These are phyloP conservation scores for Suhomyces anneliseae DNA, from an alignment of 1,139 yeast species.

Conservation along the genomic window DNA sequence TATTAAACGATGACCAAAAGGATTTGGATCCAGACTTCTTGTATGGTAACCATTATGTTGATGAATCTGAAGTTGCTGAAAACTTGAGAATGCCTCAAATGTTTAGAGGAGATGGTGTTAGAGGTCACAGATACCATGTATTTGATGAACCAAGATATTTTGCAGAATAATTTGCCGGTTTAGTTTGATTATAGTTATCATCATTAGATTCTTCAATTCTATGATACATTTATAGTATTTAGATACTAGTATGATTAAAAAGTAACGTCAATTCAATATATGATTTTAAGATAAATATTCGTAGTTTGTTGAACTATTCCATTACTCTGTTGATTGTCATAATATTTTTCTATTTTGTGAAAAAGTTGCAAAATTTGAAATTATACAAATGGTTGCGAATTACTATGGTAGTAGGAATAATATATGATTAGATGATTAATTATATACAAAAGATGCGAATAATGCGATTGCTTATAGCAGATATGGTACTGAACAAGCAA, in stretches of 20 bases:
- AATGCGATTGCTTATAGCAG: too few species aligned
- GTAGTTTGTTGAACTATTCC: too few species aligned
- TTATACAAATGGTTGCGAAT: too few species aligned
- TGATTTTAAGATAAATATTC: too few species aligned
- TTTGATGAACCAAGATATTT: conserved; percentile 88
- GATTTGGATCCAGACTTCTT: conserved; percentile 40
- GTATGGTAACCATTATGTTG: conserved; percentile 57
- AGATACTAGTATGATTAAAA: too few species aligned
- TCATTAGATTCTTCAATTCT: neutral
- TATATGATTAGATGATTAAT: too few species aligned
- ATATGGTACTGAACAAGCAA: too few species aligned
- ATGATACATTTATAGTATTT: neutral
- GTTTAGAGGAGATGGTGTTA: conserved; percentile 89
- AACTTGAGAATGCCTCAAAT: conserved; percentile 76
- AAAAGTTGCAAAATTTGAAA: neutral
- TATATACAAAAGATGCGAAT: too few species aligned
- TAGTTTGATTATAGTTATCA: too few species aligned
- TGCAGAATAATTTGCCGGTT: conserved; percentile 25
- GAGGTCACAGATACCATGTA: conserved; percentile 93
- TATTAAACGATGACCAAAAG: conserved; percentile 47
- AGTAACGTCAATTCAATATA: too few species aligned
- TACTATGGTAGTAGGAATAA: too few species aligned
- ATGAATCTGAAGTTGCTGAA: conserved; percentile 57
- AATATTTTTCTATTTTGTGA: neutral
- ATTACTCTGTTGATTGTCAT: too few species aligned